Evolutionary conservation across 2,329 filamentous ascomycete genomes (phyloP), one percentile per base, ranked within the genome.

Genomic region (Aspergillus sp.): DNA sequence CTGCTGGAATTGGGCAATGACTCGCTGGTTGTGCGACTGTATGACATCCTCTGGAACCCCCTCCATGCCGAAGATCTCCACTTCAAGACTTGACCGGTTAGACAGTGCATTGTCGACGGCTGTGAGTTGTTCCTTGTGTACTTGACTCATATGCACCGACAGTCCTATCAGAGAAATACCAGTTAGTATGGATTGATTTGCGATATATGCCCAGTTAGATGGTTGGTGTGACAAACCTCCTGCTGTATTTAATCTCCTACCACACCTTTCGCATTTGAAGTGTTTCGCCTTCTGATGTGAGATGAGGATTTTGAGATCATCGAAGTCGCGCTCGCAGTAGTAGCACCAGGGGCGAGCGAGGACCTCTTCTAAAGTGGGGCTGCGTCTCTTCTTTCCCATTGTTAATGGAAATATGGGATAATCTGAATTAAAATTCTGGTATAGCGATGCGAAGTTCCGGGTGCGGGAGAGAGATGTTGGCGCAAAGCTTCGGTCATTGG

Each of bases 271-370:
- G 78, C 95, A 99, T 77, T 96, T 97, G 83, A 96, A 98, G 76
- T 99, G 95, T 78, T 98, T 98, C n/a, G 93, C 93, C 75, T 97
- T 98, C 72, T 98, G 95, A 75, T 99, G 95, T 57, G 90, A 93
- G 67, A 96, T 96, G 63, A 99, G 86, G 66, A 98, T 92, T 81
- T 96, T 97, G 47, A 96, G 77, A 75, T 99, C 95, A 75, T 98
- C 93, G 73, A 98, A 99, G 78, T 98, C 93, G 79, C 93, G 90
- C 78, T 99, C 95, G 88, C 95, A 99, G 81, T 99, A 99, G 79
- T 96, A 99, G 80, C 95, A 99, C 93, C 93, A 98, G 50, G 93
- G 89, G 57, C 93, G 89, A 65, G 82, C 80, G 61, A 99, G 85
- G 66, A 96, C 82, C 78, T 98, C 92, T 79, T 98, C 90, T 66